These are phyloP conservation scores for Aspergillus heteromorphus DNA, from an alignment of 495 filamentous ascomycete species.

Conservation along the genomic window DNA sequence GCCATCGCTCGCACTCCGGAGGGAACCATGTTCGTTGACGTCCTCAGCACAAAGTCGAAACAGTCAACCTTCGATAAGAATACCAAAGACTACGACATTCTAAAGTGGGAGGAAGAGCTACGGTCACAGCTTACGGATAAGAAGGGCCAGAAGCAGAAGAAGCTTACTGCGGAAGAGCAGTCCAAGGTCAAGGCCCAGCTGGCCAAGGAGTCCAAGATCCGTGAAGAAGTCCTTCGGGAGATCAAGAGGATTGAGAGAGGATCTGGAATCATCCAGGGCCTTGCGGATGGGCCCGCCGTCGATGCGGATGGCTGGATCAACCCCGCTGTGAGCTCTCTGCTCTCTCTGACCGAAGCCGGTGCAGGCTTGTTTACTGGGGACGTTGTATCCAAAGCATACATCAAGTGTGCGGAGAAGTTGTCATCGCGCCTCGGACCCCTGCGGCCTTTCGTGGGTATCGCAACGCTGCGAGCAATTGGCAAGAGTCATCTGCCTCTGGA, in stretches of 20 bases:
- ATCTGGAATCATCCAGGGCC: conserved; percentile 73
- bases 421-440: conserved; percentile 69
- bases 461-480: conserved; percentile 73
- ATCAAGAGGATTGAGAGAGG: conserved; percentile 69
- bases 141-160: conserved; percentile 83
- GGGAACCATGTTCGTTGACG: conserved; percentile 83
- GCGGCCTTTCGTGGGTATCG: conserved; percentile 78
- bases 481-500: conserved; percentile 64
- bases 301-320: conserved; percentile 85
- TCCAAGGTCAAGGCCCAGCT: conserved; percentile 88
- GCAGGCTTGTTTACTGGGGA: conserved; percentile 76
- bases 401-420: conserved; percentile 68
- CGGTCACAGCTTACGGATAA: conserved; percentile 81
- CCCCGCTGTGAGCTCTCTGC: conserved; percentile 61
- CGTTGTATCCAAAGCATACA: conserved; percentile 69
- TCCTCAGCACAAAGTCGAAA: conserved; percentile 71
- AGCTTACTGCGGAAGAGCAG: conserved; percentile 82
- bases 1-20: conserved; percentile 86
- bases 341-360: conserved; percentile 69
- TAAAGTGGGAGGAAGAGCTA: conserved; percentile 97
- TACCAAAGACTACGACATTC: conserved; percentile 84
- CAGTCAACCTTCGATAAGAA: conserved; percentile 68
- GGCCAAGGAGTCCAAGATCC: conserved; percentile 75
- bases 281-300: conserved; percentile 79
- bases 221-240: conserved; percentile 59